Evolutionary conservation across 2,329 filamentous ascomycete genomes (phyloP).

Genomic region (Teratosphaeria gauchensis): DNA sequence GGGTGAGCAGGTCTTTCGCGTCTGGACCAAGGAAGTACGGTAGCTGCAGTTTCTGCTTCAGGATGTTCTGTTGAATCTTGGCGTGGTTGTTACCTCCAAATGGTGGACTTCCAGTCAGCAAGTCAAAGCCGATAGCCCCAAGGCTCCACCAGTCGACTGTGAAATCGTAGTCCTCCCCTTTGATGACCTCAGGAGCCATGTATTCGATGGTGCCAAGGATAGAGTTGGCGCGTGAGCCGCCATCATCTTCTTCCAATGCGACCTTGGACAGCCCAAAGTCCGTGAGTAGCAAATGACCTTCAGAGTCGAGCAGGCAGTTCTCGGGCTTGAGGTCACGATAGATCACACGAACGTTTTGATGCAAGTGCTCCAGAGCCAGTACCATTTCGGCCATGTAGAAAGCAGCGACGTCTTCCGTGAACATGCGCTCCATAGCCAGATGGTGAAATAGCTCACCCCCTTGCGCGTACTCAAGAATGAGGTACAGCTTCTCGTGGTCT

Average conservation of each 20-base stretch:
- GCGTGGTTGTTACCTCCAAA: constrained; percentile 85
- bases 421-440: constrained; percentile 88
- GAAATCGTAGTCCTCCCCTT: constrained; percentile 81
- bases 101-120: constrained; percentile 85
- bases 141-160: constrained; percentile 99
- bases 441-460: constrained; percentile 97
- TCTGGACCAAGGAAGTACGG: constrained; percentile 88
- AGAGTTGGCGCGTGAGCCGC: constrained; percentile 60
- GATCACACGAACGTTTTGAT: constrained; percentile 83
- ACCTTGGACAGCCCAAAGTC: constrained; percentile 98
- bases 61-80: constrained; percentile 92
- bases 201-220: constrained; percentile 94
- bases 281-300: constrained; percentile 87
- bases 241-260: constrained; percentile 58
- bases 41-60: constrained; percentile 79
- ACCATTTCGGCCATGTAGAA: constrained; percentile 99
- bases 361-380: constrained; percentile 84
- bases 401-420: constrained; percentile 74
- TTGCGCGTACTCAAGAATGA: constrained; percentile 95
- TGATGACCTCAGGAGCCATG: constrained; percentile 94
- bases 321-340: constrained; percentile 97
- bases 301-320: constrained; percentile 84
- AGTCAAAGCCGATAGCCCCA: constrained; percentile 81
- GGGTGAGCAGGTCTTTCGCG: constrained; percentile 85
- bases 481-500: constrained; percentile 91